Conservation (phyloP, 352 stramenopile species). For the Aphanomyces astaci region DNA sequence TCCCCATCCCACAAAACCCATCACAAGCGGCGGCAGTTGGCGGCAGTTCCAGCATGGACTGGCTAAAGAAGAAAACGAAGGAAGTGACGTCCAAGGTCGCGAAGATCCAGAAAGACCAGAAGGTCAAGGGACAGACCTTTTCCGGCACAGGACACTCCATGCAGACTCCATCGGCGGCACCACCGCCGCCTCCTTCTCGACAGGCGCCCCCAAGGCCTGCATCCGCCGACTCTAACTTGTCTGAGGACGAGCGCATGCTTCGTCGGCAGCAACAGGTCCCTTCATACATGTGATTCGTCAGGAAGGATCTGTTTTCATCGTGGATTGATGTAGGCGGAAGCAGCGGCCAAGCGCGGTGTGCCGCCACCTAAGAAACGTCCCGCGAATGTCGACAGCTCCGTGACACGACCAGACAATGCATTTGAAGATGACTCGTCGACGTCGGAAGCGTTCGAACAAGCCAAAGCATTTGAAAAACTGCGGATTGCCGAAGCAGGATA, state of each 20-base stretch:
- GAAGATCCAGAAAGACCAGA: conserved; percentile 18
- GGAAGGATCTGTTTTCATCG: too few species aligned
- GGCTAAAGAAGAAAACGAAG: conserved; percentile 19
- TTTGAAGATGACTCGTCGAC: conserved; percentile 3
- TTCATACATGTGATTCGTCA: too few species aligned
- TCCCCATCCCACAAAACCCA: too few species aligned
- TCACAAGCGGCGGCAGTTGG: not conserved
- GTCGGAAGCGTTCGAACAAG: conserved; percentile 17
- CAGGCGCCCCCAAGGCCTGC: not conserved
- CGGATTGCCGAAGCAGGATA: conserved; percentile 13
- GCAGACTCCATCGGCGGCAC: not conserved
- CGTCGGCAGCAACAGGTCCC: conserved; percentile 14
- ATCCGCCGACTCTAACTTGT: not conserved
- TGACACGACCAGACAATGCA: not conserved
- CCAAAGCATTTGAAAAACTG: conserved; percentile 12
- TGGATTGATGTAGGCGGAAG: conserved; percentile 1
- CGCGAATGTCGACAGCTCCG: not conserved
- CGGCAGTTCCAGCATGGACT: conserved; percentile 7
- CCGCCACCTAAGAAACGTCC: conserved; percentile 15
- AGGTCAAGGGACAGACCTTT: conserved; percentile 22
- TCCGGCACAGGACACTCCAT: conserved; percentile 10
- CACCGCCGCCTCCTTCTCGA: not conserved
- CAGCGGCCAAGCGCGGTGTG: conserved; percentile 1
- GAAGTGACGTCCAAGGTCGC: conserved; percentile 20
- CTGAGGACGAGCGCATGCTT: conserved; percentile 12